phyloP scores from a whole-genome alignment of 1,284 basidiomycete genomes.

The Ustilago loliicola region DNA sequence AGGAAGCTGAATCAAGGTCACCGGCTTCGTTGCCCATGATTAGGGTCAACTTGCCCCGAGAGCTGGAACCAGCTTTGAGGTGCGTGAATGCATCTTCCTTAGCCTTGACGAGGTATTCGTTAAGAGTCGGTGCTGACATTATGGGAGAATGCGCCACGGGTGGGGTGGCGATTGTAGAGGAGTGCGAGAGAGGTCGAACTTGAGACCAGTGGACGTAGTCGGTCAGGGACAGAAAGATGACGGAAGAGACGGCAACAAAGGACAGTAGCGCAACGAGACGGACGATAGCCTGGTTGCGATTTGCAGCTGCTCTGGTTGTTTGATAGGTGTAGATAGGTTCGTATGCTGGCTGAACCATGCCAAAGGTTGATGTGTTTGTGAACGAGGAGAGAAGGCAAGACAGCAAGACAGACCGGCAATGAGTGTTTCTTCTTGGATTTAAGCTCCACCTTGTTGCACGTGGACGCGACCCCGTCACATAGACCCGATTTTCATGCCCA shows the following conservation, averaged over 20 bases:
- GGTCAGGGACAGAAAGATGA: constrained; percentile 37
- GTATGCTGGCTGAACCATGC: constrained; percentile 37
- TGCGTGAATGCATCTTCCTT: constrained; percentile 35
- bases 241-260: constrained; percentile 35
- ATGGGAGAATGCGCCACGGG: neutral
- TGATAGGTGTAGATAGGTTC: constrained; percentile 39
- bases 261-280: constrained; percentile 32
- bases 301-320: constrained; percentile 22
- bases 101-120: constrained; percentile 31
- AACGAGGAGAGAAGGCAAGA: neutral
- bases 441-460: neutral
- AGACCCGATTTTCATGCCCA: too few relatives aligned
- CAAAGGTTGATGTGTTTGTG: neutral
- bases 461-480: too few relatives aligned
- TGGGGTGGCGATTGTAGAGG: neutral
- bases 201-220: constrained; percentile 33
- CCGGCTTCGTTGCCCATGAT: constrained; percentile 69
- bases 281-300: constrained; percentile 29
- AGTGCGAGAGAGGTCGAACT: constrained; percentile 8
- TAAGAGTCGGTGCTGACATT: constrained; percentile 2
- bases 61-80: constrained; percentile 20
- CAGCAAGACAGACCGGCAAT: neutral
- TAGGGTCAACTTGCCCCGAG: constrained; percentile 40
- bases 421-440: neutral
- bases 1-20: constrained; percentile 67